A percentile compares a stretch with the other conserved stretches of the same genome.
These are phyloP conservation scores for Fomitopsis betulina DNA, from an alignment of 1,284 basidiomycete genomes.

Conservation along the genomic window DNA sequence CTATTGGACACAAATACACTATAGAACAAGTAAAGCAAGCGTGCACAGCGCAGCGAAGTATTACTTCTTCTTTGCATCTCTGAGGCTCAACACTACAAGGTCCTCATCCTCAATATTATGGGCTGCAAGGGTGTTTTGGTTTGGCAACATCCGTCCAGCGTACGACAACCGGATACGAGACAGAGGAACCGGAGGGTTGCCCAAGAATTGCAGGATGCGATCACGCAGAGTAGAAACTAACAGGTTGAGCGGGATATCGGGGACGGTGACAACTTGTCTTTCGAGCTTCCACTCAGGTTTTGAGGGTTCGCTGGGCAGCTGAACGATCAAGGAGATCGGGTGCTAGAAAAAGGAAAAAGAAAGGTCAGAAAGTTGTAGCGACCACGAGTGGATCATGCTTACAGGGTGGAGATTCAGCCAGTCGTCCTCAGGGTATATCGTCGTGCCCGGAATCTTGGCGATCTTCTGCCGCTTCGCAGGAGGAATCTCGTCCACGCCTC, in stretches of 20 bases:
- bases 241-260: constrained; percentile 77
- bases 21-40: background rate
- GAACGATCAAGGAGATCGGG: constrained; percentile 78
- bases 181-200: constrained; percentile 54
- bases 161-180: constrained; percentile 78
- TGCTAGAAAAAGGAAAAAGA: constrained; percentile 43
- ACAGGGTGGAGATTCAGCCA: constrained; percentile 88
- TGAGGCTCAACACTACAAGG: constrained; percentile 66
- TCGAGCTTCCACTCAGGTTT: constrained; percentile 92
- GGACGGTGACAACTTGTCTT: constrained; percentile 70
- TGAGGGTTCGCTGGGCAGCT: constrained; percentile 74
- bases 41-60: background rate
- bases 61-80: constrained; percentile 74
- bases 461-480: constrained; percentile 82
- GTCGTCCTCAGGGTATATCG: constrained; percentile 78
- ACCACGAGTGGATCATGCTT: constrained; percentile 21
- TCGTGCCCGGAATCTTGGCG: constrained; percentile 76
- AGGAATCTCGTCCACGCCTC: constrained; percentile 53
- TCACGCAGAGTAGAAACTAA: constrained; percentile 86
- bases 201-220: constrained; percentile 73
- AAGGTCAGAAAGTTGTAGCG: background rate
- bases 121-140: constrained; percentile 76
- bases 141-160: constrained; percentile 80
- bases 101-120: constrained; percentile 92
- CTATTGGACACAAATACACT: background rate